Conservation (phyloP, 2,329 filamentous ascomycete species). For the Cercospora sojina region DNA sequence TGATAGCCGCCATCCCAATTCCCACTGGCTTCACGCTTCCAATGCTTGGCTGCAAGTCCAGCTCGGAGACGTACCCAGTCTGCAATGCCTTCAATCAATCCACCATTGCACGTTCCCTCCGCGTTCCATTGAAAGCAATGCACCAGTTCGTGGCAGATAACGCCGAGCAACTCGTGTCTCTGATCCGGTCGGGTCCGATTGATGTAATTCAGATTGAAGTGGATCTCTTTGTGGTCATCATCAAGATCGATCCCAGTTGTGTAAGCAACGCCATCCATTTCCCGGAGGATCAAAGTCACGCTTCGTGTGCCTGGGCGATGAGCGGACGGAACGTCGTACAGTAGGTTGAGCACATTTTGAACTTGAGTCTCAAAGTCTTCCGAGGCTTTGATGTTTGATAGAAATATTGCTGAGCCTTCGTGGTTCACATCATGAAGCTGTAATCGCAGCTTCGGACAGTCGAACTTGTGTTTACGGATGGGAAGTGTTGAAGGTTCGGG, state of each 20-base stretch:
- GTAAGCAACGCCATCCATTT: conserved; percentile 84
- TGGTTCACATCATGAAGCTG: conserved; percentile 52
- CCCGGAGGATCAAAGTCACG: conserved; percentile 76
- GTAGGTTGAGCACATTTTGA: conserved; percentile 64
- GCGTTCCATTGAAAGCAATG: conserved; percentile 89
- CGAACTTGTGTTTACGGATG: conserved; percentile 36
- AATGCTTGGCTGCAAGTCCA: conserved; percentile 75
- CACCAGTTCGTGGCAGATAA: conserved; percentile 88
- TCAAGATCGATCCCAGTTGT: conserved; percentile 79
- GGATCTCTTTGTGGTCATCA: conserved; percentile 86
- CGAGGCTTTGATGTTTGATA: conserved; percentile 63
- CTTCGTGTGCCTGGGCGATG: conserved; percentile 68
- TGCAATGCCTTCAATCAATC: conserved; percentile 85
- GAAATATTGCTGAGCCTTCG: conserved; percentile 65
- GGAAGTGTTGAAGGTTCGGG: conserved; percentile 21
- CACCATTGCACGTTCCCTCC: conserved; percentile 57
- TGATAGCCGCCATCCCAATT: conserved; percentile 91
- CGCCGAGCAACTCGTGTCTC: conserved; percentile 69
- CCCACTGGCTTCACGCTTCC: conserved; percentile 60
- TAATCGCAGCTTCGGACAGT: conserved; percentile 49
- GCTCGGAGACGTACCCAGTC: conserved; percentile 85
- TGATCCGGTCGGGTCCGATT: conserved; percentile 39
- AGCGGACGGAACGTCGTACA: conserved; percentile 58
- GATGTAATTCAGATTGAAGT: conserved; percentile 79
- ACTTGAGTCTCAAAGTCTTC: conserved; percentile 63